phyloP scores from a whole-genome alignment of 306 rosid genomes.

The Astragalus glycyphyllos region DNA sequence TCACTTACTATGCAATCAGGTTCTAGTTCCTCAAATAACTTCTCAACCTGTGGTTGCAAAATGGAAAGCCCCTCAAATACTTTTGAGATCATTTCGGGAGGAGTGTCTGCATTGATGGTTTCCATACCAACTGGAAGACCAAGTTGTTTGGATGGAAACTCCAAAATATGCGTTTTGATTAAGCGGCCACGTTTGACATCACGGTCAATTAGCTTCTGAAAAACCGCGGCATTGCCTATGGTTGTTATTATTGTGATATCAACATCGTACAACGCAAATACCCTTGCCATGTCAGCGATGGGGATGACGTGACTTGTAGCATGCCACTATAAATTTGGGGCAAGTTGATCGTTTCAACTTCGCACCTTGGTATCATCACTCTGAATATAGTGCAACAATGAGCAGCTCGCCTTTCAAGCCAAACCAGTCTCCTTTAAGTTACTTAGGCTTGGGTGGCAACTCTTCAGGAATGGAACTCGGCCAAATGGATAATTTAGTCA shows the following conservation, averaged over 20 bases:
- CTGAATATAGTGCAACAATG: too few relatives aligned
- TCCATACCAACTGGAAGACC: not conserved
- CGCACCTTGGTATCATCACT: too few relatives aligned
- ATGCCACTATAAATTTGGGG: too few relatives aligned
- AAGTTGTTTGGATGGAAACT: not conserved
- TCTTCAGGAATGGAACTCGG: too few relatives aligned
- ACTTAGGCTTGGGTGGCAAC: too few relatives aligned
- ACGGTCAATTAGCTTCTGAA: not conserved
- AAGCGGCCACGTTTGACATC: not conserved
- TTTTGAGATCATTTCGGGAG: not conserved
- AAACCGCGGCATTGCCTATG: constrained; percentile 20
- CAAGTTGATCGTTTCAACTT: too few relatives aligned
- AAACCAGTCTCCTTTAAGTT: too few relatives aligned
- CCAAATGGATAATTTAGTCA: too few relatives aligned
- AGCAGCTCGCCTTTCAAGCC: too few relatives aligned
- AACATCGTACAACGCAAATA: constrained; percentile 37
- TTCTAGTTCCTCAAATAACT: constrained; percentile 12
- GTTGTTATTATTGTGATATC: constrained; percentile 39
- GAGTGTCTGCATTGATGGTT: not conserved
- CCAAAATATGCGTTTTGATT: too few relatives aligned
- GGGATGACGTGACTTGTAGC: constrained; percentile 45
- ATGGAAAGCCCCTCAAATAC: not conserved
- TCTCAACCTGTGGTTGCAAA: not conserved
- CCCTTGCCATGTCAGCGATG: constrained; percentile 37
- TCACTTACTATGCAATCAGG: too few relatives aligned